Evolutionary conservation across 2,329 filamentous ascomycete genomes (phyloP).

Genomic region (Xylariaceae sp.): DNA sequence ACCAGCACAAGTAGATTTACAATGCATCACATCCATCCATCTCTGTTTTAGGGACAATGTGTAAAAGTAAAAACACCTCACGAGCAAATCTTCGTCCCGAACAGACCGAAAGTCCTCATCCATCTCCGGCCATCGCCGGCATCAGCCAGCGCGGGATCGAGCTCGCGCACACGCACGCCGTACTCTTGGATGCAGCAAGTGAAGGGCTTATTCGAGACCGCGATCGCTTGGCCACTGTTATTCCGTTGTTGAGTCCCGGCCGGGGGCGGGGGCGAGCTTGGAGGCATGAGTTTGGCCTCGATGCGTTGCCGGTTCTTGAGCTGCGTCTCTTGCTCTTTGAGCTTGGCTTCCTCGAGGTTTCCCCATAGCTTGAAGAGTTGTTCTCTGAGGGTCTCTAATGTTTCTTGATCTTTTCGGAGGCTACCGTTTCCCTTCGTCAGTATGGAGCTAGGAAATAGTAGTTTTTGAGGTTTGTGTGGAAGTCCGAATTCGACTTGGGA

Average conservation of each 20-base stretch:
- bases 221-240: neutral
- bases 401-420: conserved; percentile 47
- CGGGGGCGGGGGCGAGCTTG: conserved; percentile 37
- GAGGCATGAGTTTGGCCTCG: conserved; percentile 27
- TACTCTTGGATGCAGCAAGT: conserved; percentile 68
- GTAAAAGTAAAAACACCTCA: too few species aligned
- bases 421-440: conserved; percentile 32
- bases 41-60: too few species aligned
- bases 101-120: conserved; percentile 59
- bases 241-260: neutral
- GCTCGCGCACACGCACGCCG: conserved; percentile 46
- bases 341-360: conserved; percentile 68
- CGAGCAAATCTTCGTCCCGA: conserved; percentile 53
- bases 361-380: conserved; percentile 80
- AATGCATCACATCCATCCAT: too few species aligned
- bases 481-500: neutral
- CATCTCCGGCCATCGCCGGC: conserved; percentile 46
- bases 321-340: conserved; percentile 27
- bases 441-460: neutral
- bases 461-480: too few species aligned
- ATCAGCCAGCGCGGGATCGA: conserved; percentile 38
- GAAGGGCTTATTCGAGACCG: conserved; percentile 54
- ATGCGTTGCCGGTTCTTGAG: conserved; percentile 23
- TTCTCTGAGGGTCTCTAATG: conserved; percentile 55
- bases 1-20: too few species aligned